Percentiles rank a stretch among this genome's conserved stretches.
Conservation (phyloP, 2,329 filamentous ascomycete species). For the Cladophialophora exuberans region DNA sequence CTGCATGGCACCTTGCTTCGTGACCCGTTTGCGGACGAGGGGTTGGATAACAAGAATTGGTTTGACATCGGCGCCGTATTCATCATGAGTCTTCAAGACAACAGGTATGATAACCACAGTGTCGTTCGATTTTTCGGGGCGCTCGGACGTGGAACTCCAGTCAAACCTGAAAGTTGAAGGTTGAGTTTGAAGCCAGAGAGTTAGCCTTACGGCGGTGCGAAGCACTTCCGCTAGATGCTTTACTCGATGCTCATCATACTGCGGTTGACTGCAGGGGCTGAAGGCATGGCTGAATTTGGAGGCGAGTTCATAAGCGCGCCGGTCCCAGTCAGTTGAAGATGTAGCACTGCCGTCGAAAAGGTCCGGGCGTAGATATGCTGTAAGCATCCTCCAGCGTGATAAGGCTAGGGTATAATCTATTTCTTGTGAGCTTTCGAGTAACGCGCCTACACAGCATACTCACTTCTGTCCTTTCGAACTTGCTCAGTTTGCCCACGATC, state of each 20-base stretch:
- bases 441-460: not conserved
- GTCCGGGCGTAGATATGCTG: slow-evolving; percentile 30
- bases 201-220: slow-evolving; percentile 31
- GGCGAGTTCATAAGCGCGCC: slow-evolving; percentile 15
- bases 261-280: slow-evolving; percentile 29
- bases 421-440: not conserved
- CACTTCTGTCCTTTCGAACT: no score
- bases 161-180: slow-evolving; percentile 29
- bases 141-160: slow-evolving; percentile 1
- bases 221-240: slow-evolving; percentile 32
- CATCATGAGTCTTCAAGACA: not conserved
- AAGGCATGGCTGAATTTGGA: slow-evolving; percentile 32
- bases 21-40: not conserved
- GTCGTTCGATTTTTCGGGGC: not conserved
- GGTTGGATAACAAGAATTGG: not conserved
- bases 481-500: no score
- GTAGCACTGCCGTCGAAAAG: not conserved
- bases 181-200: slow-evolving; percentile 37
- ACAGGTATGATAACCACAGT: not conserved
- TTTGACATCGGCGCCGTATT: not conserved
- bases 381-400: slow-evolving; percentile 39
- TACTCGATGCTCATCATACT: slow-evolving; percentile 21
- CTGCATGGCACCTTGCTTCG: not conserved
- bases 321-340: not conserved
- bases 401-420: slow-evolving; percentile 25